Evolutionary conservation across 345 rosid genomes (phyloP).

Genomic region (Clausena lansium): DNA sequence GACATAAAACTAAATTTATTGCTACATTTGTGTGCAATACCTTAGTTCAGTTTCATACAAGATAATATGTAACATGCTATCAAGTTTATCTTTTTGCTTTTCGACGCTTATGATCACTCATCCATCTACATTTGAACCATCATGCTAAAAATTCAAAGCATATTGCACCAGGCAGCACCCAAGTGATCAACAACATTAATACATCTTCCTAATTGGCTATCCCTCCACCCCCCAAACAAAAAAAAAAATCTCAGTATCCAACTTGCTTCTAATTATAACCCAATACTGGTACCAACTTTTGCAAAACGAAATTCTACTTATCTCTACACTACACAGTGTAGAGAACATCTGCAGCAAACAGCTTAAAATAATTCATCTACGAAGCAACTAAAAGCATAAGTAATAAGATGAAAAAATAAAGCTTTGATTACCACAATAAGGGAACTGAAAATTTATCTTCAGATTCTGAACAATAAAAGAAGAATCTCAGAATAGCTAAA

Average conservation of each 20-base stretch:
- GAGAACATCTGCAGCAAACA: background rate
- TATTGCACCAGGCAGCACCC: background rate
- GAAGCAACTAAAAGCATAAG: background rate
- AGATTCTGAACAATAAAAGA: background rate
- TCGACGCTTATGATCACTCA: background rate
- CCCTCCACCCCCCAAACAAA: too few relatives aligned
- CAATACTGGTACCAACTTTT: background rate
- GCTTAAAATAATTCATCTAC: background rate
- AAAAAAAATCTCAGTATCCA: background rate
- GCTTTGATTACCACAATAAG: background rate
- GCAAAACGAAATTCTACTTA: background rate
- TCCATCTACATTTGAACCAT: background rate
- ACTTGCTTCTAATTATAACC: background rate
- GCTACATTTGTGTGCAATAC: background rate
- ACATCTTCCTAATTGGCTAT: background rate
- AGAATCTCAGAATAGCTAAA: background rate
- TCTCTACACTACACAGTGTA: background rate
- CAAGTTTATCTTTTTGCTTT: background rate
- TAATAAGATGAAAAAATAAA: background rate
- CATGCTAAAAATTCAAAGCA: background rate
- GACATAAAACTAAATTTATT: background rate
- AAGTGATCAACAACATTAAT: constrained; percentile 1
- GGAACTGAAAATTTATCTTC: background rate
- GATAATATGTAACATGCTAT: background rate
- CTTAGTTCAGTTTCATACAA: background rate